Evolutionary conservation across 306 rosid species (phyloP), one percentile per base, ranked within the genome.

Genomic region (Rosa persica): DNA sequence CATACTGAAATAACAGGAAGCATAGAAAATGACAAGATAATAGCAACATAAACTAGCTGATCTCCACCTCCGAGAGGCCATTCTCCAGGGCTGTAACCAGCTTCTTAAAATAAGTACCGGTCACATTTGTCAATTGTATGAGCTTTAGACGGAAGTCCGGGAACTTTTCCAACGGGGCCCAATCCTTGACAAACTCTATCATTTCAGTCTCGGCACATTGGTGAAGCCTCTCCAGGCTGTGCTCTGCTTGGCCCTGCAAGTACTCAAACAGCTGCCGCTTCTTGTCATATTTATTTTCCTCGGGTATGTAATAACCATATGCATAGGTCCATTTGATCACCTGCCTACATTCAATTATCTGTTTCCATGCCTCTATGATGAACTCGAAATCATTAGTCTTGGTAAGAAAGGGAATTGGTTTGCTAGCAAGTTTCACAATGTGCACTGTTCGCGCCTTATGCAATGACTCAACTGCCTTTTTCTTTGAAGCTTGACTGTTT

Each of bases 401-500:
- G 27, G 9, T 16, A 30, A 34, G 17, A 5, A 34, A 62, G 11
- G 42, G n/a, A 30, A 38, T 19, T 30, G 70, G 17, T 19, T 40
- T 66, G 47, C 70, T 66, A 8, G 25, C 47, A 15, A 66, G 70
- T 17, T 66, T 38, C 47, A 66, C 47, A 0, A 66, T 66, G 71
- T 67, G 16, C 49, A 8, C 16, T 9, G 47, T 67, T 67, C 39
- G 25, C 16, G 30, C 71, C 71, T 20, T 20, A 4, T 20, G 48
- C 71, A 67, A 19, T 67, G 71, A 67, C 48, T 67, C 71, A 0
- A 67, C 25, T 39, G 71, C 48, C 20, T 67, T 67, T 8, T 67
- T 20, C 71, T 39, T 67, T 39, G 71, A 67, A 39, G 71, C 71
- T 39, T 93, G 92, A 81, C 90, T 93, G 86, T 93, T 93, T 65